These are phyloP conservation scores for Mycena sp. DNA, from an alignment of 1,284 basidiomycete species.

Conservation along the genomic window DNA sequence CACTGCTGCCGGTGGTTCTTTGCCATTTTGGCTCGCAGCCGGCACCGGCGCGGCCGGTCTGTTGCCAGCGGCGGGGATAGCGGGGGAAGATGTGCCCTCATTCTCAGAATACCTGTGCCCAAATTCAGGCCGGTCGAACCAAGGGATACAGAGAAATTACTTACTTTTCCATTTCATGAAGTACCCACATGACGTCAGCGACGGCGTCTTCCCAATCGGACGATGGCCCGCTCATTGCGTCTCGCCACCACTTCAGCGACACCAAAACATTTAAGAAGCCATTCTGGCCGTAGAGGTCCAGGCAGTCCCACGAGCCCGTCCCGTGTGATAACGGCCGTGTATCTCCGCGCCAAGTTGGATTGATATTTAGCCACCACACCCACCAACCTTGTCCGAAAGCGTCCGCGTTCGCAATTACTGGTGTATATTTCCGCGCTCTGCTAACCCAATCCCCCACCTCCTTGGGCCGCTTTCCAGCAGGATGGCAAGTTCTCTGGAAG, in stretches of 20 bases:
- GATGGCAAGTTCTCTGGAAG: not conserved
- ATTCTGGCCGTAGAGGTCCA: not conserved
- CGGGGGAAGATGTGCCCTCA: not conserved
- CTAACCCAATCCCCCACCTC: slow-evolving; percentile 1
- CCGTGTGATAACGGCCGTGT: no score
- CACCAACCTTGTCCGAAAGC: not conserved
- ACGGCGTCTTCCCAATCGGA: slow-evolving; percentile 3
- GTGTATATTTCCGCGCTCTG: slow-evolving; percentile 8
- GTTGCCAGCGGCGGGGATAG: not conserved
- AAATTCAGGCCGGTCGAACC: not conserved
- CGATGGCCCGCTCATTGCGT: not conserved
- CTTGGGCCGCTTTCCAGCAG: not conserved
- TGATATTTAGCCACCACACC: slow-evolving; percentile 19
- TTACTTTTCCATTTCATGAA: not conserved
- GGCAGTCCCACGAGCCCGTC: no score
- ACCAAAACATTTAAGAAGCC: slow-evolving; percentile 1
- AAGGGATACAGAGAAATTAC: not conserved
- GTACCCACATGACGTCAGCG: not conserved
- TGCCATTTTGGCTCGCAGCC: no score
- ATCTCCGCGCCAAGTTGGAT: slow-evolving; percentile 6
- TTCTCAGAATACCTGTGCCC: not conserved
- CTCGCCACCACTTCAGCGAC: slow-evolving; percentile 1
- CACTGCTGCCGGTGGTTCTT: no score
- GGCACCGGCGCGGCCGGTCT: no score
- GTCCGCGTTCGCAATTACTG: not conserved